These are phyloP conservation scores for Exophiala calicioides DNA, from an alignment of 2,329 filamentous ascomycete genomes.

Conservation along the genomic window DNA sequence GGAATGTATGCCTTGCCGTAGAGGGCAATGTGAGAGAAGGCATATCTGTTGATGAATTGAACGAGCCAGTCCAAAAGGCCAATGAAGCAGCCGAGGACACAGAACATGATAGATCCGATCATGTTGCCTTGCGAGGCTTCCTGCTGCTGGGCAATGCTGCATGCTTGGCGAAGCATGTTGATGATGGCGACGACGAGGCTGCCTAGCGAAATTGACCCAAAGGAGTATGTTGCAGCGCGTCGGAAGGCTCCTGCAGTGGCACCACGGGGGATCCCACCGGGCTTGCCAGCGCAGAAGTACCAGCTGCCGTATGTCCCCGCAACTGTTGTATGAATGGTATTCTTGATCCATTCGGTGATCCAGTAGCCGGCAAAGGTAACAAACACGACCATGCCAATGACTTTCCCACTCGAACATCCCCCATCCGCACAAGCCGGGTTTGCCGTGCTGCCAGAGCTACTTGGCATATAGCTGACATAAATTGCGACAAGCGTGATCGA, in stretches of 20 bases:
- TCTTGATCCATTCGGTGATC: slow-evolving; percentile 92
- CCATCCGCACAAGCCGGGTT: slow-evolving; percentile 57
- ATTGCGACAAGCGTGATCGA: slow-evolving; percentile 82
- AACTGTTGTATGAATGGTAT: slow-evolving; percentile 84
- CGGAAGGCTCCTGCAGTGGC: slow-evolving; percentile 82
- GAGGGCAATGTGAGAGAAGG: slow-evolving; percentile 87
- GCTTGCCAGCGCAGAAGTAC: slow-evolving; percentile 74
- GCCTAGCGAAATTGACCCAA: slow-evolving; percentile 85
- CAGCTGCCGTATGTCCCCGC: slow-evolving; percentile 88
- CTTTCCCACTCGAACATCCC: slow-evolving; percentile 70
- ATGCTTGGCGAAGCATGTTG: slow-evolving; percentile 78
- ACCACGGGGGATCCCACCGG: slow-evolving; percentile 68
- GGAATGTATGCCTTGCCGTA: slow-evolving; percentile 87
- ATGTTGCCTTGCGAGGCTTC: slow-evolving; percentile 69
- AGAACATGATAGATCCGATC: slow-evolving; percentile 67
- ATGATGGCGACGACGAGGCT: slow-evolving; percentile 84
- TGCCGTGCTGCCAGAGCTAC: slow-evolving; percentile 38
- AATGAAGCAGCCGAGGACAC: slow-evolving; percentile 75
- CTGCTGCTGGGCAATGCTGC: slow-evolving; percentile 72
- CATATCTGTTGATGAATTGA: slow-evolving; percentile 86
- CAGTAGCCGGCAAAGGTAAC: slow-evolving; percentile 91
- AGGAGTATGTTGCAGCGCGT: slow-evolving; percentile 83
- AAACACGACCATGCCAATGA: slow-evolving; percentile 82
- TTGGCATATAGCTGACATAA: slow-evolving; percentile 79
- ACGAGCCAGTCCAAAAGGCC: slow-evolving; percentile 80